These are phyloP conservation scores for Flaveria ramosissima DNA, from an alignment of 129 eudicot genomes.

Conservation along the genomic window DNA sequence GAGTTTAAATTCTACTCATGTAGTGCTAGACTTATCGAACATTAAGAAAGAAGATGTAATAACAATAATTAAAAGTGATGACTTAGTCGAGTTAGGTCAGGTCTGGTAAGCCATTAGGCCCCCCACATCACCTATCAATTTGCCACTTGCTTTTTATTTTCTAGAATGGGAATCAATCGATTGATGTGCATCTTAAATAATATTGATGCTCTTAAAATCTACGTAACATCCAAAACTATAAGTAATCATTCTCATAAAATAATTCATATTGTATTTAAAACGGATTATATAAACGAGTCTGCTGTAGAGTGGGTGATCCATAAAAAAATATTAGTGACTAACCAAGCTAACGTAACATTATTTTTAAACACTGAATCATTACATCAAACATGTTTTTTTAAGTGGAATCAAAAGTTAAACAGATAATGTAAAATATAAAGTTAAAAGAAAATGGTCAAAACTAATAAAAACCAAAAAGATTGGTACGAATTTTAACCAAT, in stretches of 20 bases:
- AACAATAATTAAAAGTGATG: not conserved
- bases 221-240: conserved; percentile 23
- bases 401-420: too few relatives aligned
- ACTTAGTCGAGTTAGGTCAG: conserved; percentile 8
- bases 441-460: too few relatives aligned
- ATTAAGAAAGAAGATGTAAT: not conserved
- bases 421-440: too few relatives aligned
- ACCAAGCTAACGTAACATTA: not conserved
- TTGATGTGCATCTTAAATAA: conserved; percentile 27
- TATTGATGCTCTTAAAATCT: conserved; percentile 20
- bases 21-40: conserved; percentile 20
- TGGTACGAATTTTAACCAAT: too few relatives aligned
- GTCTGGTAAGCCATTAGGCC: not conserved
- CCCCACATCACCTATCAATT: conserved; percentile 12
- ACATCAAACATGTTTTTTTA: too few relatives aligned
- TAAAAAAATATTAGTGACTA: not conserved
- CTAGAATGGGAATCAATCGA: conserved; percentile 33
- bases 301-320: conserved; percentile 18
- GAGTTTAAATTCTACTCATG: too few relatives aligned
- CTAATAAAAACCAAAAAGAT: too few relatives aligned
- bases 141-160: conserved; percentile 33
- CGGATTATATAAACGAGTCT: not conserved
- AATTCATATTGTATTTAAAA: not conserved
- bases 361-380: too few relatives aligned
- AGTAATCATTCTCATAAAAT: conserved; percentile 16